phyloP scores from a whole-genome alignment of 1,139 yeast species.

The Pichia sp. region DNA sequence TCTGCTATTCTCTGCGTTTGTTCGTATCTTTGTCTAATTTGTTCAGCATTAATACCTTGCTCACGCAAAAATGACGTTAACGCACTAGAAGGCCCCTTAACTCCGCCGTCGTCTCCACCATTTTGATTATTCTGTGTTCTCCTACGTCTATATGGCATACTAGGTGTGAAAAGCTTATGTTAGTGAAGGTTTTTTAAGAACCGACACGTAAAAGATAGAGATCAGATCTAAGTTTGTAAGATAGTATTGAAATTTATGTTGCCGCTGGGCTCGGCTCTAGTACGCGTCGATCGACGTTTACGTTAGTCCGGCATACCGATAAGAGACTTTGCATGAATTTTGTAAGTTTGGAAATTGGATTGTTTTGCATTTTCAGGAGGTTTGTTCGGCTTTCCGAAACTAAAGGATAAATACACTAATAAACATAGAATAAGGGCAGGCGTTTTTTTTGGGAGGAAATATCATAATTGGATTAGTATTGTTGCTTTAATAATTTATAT shows the following conservation, averaged over 20 bases:
- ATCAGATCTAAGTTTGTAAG: too few species aligned
- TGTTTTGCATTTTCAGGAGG: too few species aligned
- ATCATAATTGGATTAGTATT: too few species aligned
- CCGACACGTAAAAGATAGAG: not conserved
- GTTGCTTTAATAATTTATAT: too few species aligned
- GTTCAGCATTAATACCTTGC: constrained; percentile 84
- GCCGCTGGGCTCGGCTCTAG: not conserved
- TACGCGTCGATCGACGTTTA: not conserved
- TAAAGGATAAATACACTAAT: too few species aligned
- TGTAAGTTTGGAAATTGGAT: not conserved
- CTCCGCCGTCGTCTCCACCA: constrained; percentile 32
- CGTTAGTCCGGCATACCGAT: not conserved
- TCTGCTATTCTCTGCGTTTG: constrained; percentile 28
- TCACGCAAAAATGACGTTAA: constrained; percentile 67
- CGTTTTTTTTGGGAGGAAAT: too few species aligned
- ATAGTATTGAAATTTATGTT: not conserved
- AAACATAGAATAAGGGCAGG: too few species aligned
- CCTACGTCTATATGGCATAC: constrained; percentile 23
- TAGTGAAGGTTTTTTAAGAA: too few species aligned
- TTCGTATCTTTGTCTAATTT: constrained; percentile 59
- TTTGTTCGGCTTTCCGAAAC: too few species aligned
- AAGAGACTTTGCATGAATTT: not conserved
- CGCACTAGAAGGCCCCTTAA: constrained; percentile 75
- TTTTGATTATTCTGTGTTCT: not conserved
- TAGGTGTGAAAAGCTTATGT: too few species aligned